A percentile compares a stretch with the other conserved stretches of the same genome.
These are phyloP conservation scores for Thielaviopsis euricoi DNA, from an alignment of 2,329 filamentous ascomycete genomes.

Conservation along the genomic window DNA sequence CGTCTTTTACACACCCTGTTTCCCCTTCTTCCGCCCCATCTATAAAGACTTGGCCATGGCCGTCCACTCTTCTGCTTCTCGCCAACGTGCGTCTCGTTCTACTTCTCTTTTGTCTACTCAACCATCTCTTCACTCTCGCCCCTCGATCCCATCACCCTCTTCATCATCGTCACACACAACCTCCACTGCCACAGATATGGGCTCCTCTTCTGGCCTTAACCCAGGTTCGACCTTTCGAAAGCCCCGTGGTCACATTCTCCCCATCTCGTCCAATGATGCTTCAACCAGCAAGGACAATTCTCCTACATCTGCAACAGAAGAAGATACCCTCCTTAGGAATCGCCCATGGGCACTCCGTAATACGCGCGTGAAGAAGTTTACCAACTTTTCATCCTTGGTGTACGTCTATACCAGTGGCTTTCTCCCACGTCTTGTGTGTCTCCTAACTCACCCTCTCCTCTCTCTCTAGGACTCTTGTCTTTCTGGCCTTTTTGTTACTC, in stretches of 20 bases:
- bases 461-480: not conserved
- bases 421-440: not conserved
- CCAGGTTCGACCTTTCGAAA: not conserved
- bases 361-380: not conserved
- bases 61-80: not conserved
- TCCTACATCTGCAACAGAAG: not conserved
- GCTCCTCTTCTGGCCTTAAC: not conserved
- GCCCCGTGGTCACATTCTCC: not conserved
- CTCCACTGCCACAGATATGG: not conserved
- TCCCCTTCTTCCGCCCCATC: too few relatives aligned
- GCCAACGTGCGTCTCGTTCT: not conserved
- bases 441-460: not conserved
- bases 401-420: not conserved
- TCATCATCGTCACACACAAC: too few relatives aligned
- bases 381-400: not conserved
- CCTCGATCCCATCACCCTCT: too few relatives aligned
- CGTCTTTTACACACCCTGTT: too few relatives aligned
- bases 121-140: too few relatives aligned
- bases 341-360: not conserved
- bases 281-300: not conserved
- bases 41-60: not conserved
- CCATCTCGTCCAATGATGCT: not conserved
- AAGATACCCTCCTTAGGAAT: not conserved
- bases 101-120: not conserved
- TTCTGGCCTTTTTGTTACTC: conserved; percentile 2